Evolutionary conservation across 306 rosid genomes (phyloP).

Genomic region (Malus sieversii): DNA sequence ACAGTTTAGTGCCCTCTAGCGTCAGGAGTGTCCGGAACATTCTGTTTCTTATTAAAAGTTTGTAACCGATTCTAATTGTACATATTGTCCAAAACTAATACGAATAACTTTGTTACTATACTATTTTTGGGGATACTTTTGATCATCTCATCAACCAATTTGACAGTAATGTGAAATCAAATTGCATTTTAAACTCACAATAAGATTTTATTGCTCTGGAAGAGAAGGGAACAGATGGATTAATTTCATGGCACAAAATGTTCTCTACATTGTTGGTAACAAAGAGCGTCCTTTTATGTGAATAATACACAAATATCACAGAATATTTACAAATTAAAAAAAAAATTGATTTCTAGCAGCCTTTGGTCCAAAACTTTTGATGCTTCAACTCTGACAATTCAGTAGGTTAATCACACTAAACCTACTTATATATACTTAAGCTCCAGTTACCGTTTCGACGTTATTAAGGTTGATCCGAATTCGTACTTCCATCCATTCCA

Average conservation of each 20-base stretch:
- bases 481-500: neutral
- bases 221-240: neutral
- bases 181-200: too few relatives aligned
- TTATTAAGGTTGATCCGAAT: neutral
- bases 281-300: neutral
- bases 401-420: neutral
- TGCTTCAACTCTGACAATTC: neutral
- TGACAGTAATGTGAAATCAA: neutral
- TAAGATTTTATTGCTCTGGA: neutral
- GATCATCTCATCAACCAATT: neutral
- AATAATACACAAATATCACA: neutral
- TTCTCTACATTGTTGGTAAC: constrained; percentile 19
- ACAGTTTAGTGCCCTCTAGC: too few relatives aligned
- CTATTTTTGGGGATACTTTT: neutral
- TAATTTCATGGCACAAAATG: constrained; percentile 6
- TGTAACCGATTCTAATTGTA: too few relatives aligned
- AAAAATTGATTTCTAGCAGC: neutral
- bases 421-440: neutral
- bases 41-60: too few relatives aligned
- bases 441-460: neutral
- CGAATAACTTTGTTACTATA: neutral
- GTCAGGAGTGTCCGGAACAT: too few relatives aligned
- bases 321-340: neutral
- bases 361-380: constrained; percentile 16
- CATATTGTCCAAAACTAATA: neutral